Conservation (phyloP, 306 rosid species). For the Aeschynomene evenia region DNA sequence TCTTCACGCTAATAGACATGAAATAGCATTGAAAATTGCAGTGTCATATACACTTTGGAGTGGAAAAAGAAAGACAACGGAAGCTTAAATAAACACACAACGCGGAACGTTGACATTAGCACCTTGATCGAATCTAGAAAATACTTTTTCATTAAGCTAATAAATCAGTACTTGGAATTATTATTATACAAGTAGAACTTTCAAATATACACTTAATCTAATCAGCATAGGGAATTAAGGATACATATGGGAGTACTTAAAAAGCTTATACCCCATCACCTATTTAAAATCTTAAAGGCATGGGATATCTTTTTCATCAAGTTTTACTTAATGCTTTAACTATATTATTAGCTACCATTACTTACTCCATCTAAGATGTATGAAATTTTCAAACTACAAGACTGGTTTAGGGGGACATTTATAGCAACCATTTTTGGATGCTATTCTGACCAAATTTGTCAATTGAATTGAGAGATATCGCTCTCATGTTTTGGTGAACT, state of each 20-base stretch:
- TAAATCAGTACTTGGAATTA: slow-evolving; percentile 32
- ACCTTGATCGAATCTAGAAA: slow-evolving; percentile 7
- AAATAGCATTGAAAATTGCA: no score
- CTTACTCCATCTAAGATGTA: slow-evolving; percentile 36
- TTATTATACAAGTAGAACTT: slow-evolving; percentile 30
- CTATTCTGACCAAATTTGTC: slow-evolving; percentile 37
- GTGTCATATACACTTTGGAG: no score
- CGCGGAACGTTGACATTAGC: not conserved
- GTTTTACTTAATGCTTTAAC: slow-evolving; percentile 18
- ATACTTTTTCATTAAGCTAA: slow-evolving; percentile 32
- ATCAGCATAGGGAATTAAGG: slow-evolving; percentile 34
- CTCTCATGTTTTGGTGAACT: slow-evolving; percentile 56
- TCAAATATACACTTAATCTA: slow-evolving; percentile 51
- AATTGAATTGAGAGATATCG: slow-evolving; percentile 46
- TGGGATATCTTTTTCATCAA: slow-evolving; percentile 35
- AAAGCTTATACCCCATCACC: slow-evolving; percentile 46
- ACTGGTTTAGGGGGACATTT: slow-evolving; percentile 30
- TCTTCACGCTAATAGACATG: no score
- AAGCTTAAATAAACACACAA: not conserved
- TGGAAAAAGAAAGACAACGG: no score
- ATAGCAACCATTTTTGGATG: slow-evolving; percentile 26
- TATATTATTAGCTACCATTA: slow-evolving; percentile 28
- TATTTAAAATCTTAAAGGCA: slow-evolving; percentile 47
- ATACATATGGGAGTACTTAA: slow-evolving; percentile 22
- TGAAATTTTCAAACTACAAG: slow-evolving; percentile 29